A percentile compares a stretch with the other conserved stretches of the same genome.
phyloP scores from a whole-genome alignment of 148 eudicot species.

The Vaccinium darrowii region DNA sequence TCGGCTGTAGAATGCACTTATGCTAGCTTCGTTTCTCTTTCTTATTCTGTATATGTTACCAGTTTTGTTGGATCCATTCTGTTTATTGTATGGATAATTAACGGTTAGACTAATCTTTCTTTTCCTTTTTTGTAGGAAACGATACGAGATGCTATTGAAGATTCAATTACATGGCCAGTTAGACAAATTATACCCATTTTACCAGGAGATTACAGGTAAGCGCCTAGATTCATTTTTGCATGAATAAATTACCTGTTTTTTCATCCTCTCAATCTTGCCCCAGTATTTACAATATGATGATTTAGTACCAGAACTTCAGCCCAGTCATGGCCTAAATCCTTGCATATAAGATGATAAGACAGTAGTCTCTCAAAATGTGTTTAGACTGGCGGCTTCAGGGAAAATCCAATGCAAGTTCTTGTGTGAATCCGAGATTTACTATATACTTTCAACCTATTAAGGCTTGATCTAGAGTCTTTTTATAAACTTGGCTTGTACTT shows the following conservation, averaged over 20 bases:
- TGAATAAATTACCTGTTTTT: background rate
- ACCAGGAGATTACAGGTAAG: constrained; percentile 88
- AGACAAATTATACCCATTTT: constrained; percentile 70
- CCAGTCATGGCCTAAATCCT: background rate
- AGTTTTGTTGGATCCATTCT: background rate
- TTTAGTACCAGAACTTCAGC: background rate
- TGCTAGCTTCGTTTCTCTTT: background rate
- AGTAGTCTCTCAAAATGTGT: background rate
- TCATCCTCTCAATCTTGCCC: background rate
- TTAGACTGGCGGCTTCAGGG: background rate
- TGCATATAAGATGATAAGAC: background rate
- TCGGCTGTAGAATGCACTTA: background rate
- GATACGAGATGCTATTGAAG: constrained; percentile 87
- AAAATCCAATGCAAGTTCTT: too few relatives aligned
- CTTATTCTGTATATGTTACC: background rate
- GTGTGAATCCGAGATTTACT: background rate
- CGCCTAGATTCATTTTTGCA: background rate
- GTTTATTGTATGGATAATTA: background rate
- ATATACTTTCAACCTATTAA: background rate
- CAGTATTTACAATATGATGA: background rate
- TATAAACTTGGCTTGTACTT: background rate
- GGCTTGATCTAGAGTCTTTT: background rate
- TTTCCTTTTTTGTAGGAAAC: constrained; percentile 45
- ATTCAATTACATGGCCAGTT: constrained; percentile 91
- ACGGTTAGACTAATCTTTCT: background rate